Base-by-base conservation (phyloP, 2,329 filamentous ascomycete genomes). In the Fusarium sp. region DNA sequence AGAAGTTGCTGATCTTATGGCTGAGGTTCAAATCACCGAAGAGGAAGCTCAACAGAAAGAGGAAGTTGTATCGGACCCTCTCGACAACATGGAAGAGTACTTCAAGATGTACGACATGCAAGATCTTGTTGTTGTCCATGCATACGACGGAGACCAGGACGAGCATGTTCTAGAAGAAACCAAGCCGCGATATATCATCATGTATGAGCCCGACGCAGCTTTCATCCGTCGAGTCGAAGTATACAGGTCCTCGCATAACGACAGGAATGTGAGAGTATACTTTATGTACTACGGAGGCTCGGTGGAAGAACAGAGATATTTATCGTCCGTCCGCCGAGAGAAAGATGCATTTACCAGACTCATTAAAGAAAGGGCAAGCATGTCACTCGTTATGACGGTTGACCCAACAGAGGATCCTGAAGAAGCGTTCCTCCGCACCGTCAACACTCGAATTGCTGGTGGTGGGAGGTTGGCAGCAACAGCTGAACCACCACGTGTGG, bases 261-360 rank as follows among this genome's bases (percentile, higher is more conserved):
- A 95, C 78, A 87, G 94, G 38, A 94, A 93, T 75, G 93, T 98
- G 44, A 89, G 94, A 45, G 95, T 97, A 1, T 99, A 98, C 82
- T 98, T 98, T 79, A 90, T 98, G 85, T 98, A 97, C 82, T 99
- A 99, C 71, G 92, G 93, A 34, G 92, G 92, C 5, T 98, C 94
- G 2, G 95, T 98, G 2, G 95, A 99, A 81, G 96, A 99, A 79
- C 95, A 98, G 79, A 90, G 93, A 25, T 98, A 98, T 77, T 87
- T 98, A 5, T 93, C 93, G 24, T 89, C 91, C 0, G 94, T 98
- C 5, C 89, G 96, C n/a, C 89, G 94, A 63, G 96, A 99, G 78
- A 99, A 99, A 79, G 96, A 99, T 78, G 91, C 95, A 2, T 99
- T 99, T 76, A 97, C 95, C 5, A 94, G 92, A 69, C 86, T 98